Evolutionary conservation across 805 yeast genomes (phyloP).

Genomic region (Candida boleticola): DNA sequence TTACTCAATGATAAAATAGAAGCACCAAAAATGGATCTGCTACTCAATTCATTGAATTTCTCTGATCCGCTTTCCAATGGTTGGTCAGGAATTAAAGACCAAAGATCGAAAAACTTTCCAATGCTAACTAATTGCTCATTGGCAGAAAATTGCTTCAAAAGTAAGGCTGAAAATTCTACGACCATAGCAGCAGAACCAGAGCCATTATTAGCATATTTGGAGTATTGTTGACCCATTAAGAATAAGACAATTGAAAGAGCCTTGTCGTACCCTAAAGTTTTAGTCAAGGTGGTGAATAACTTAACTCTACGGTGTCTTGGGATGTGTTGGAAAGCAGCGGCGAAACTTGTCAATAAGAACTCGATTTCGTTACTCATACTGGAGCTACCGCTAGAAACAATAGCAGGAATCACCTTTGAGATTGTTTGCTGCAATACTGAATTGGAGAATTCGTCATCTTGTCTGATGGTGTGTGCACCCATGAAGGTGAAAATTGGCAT

Average conservation of each 20-base stretch:
- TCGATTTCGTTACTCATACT: slow-evolving; percentile 64
- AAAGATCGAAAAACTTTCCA: slow-evolving; percentile 48
- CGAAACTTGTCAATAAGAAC: slow-evolving; percentile 81
- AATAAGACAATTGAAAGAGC: slow-evolving; percentile 74
- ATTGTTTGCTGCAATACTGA: slow-evolving; percentile 92
- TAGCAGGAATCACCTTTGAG: slow-evolving; percentile 85
- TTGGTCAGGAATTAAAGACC: slow-evolving; percentile 46
- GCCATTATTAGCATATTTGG: slow-evolving; percentile 24
- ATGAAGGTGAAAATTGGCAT: slow-evolving; percentile 99
- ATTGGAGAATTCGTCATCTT: slow-evolving; percentile 93
- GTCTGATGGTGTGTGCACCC: slow-evolving; percentile 97
- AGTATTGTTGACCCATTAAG: slow-evolving; percentile 78
- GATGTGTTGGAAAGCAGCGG: slow-evolving; percentile 92
- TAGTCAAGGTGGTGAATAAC: slow-evolving; percentile 73
- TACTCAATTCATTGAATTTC: slow-evolving; percentile 35
- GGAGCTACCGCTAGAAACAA: slow-evolving; percentile 46
- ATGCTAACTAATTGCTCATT: slow-evolving; percentile 64
- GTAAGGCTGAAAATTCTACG: slow-evolving; percentile 69
- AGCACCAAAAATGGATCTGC: slow-evolving; percentile 64
- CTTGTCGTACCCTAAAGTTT: slow-evolving; percentile 64
- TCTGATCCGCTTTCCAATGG: slow-evolving; percentile 39
- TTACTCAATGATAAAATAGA: slow-evolving; percentile 50
- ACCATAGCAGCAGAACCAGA: slow-evolving; percentile 43
- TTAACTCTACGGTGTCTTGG: slow-evolving; percentile 95
- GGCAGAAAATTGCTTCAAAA: slow-evolving; percentile 66